Evolutionary conservation across 805 yeast species (phyloP), one percentile per base, ranked within the genome.

Genomic region (Cyberlindnera bimundalis): DNA sequence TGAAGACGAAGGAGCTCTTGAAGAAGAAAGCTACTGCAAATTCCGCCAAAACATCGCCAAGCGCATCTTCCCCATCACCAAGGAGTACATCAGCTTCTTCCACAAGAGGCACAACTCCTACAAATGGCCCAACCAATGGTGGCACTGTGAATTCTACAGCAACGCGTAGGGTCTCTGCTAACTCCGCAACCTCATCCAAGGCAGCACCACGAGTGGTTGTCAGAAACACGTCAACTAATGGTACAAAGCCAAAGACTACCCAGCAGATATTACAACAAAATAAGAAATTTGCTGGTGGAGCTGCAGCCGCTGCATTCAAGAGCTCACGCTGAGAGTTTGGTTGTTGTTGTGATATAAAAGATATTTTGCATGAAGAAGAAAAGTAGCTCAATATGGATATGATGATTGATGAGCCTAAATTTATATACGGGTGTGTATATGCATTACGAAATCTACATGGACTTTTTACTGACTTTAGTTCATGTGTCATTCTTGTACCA

Each of bases 1-100:
- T 84, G 48, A 74, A 74, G 48, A 85, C 88, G 2, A 79, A 82
- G 50, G 78, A 80, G 35, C 53, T 80, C 52, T 62, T 75, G 34
- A 70, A 57, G 55, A 62, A 40, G 15, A 50, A 33, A 14, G 24
- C 42, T 21, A n/a, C 6, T 26, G n/a, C 46, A 32, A 19, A 43
- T 5, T 21, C 33, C 13, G 6, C 13, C n/a, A 31, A 21, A 14
- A 10, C 39, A 1, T 27, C 48, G n/a, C 14, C 42, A 9, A 23
- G 28, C 13, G 36, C 41, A 32, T 36, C 38, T 9, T 21, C 41
- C 8, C 17, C 42, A 15, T 33, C 44, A 12, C 33, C 42, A 17
- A 17, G 29, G 25, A 20, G 14, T 15, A 10, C 27, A 4, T 21
- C 35, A 5, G 6, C 27, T 19, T 11, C 27, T 3, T 21, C 35